Base-by-base conservation (phyloP, 345 rosid genomes). In the Microcos paniculata region DNA sequence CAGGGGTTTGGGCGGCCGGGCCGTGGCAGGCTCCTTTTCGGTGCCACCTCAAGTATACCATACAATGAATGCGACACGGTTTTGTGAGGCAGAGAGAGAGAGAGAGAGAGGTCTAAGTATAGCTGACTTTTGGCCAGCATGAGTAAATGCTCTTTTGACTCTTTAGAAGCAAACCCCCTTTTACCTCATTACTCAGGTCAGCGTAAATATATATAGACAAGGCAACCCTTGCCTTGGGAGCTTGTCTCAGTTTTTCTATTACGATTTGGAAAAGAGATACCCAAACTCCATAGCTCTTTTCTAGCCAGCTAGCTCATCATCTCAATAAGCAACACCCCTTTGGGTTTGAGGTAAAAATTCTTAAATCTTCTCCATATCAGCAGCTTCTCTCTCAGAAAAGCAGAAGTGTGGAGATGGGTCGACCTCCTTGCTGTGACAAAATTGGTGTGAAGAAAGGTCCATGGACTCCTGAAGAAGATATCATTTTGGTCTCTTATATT, bases 381-480 rank as follows among this genome's bases (percentile, higher is more conserved):
- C 55, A 15, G 16, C 40, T 8, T 46, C 57, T 68, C 23, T 67
- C 30, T n/a, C n/a, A n/a, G n/a, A n/a, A n/a, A n/a, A n/a, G n/a
- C n/a, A n/a, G n/a, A n/a, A n/a, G n/a, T n/a, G n/a, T n/a, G 6
- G 40, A 35, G 40, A 35, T 95, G 99, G 99, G 91, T 14, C 88
- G 98, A 82, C 90, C 94, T 74, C 99, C 99, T 40, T 91, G 98
- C 82, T 89, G 94, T 68, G 96, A 92, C 52, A 93, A 89, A 85
- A 73, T 82, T 14, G 93, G 89, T n/a, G 90, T 95, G 73, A 95
- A 93, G 89, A 95, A 95, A 87, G 99, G 98, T 21, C 99, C 98
- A 31, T 95, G 99, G 99, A 95, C 98, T 24, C 99, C 99, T 0
- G 98, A 95, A 77, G 99, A 95, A 85, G 99, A 95, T 77, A 95